These are phyloP conservation scores for Neofusicoccum cordaticola DNA, from an alignment of 2,329 filamentous ascomycete genomes.

Conservation along the genomic window DNA sequence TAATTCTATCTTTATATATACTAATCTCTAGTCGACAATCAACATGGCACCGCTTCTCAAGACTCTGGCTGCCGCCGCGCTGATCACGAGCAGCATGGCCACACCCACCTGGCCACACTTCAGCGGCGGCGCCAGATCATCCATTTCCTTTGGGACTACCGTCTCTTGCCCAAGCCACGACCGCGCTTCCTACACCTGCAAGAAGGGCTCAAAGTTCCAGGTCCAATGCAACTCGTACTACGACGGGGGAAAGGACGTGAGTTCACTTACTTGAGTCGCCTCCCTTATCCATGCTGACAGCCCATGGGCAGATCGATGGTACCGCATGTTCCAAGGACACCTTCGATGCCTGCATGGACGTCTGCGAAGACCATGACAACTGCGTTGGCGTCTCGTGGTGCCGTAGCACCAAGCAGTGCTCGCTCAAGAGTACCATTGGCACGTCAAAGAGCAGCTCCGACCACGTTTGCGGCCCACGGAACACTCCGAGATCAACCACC, in stretches of 20 bases:
- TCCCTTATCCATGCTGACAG: neutral
- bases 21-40: neutral
- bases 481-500: neutral
- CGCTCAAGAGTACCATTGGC: neutral
- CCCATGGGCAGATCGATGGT: neutral
- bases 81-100: neutral
- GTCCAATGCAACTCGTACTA: neutral
- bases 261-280: neutral
- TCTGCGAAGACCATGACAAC: neutral
- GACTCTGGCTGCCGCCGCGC: neutral
- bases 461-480: neutral
- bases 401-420: neutral
- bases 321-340: neutral
- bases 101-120: neutral
- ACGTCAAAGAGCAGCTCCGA: neutral
- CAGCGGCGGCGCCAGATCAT: neutral
- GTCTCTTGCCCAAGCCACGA: neutral
- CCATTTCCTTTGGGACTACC: neutral
- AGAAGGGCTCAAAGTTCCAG: neutral
- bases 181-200: neutral
- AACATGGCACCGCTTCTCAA: slow-evolving; percentile 1
- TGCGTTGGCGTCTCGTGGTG: neutral
- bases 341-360: neutral
- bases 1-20: neutral
- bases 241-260: neutral